Evolutionary conservation across 805 yeast species (phyloP), one percentile per base, ranked within the genome.

Genomic region (Yamadazyma ubonensis): DNA sequence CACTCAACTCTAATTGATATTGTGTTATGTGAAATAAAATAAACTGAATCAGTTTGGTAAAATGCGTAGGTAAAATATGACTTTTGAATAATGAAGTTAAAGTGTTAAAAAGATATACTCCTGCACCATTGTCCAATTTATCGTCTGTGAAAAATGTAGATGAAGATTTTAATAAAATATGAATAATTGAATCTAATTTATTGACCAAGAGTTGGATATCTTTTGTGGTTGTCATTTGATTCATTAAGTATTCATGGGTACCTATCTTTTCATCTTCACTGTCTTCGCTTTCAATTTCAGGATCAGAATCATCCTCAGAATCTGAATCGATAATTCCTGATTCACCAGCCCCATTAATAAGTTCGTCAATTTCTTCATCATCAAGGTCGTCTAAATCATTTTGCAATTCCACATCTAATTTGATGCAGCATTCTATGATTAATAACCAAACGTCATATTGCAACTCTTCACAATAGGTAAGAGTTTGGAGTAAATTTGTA

Each of bases 351-450:
- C 67, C 71, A 42, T 64, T 63, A 14, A 68, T 64, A 26, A 68
- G 59, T 19, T 75, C 83, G 32, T 81, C 79, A 40, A 78, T 84
- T 41, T 65, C 67, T 25, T 68, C 74, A 48, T 86, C 93, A 55
- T 86, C 95, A 41, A 83, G 65, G 49, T 86, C 96, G 52, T 89
- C 96, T 42, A 87, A 64, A 51, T 85, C 93, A 55, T 86, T 88
- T 54, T 88, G 96, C 42, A 90, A 70, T 59, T 89, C 98, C 4
- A 90, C 96, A 61, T 91, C 99, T 33, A 93, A 70, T 48, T 86
- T 85, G 43, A 93, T 87, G 41, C 86, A 75, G 45, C 81, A 77
- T 59, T 91, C 96, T 28, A 89, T 67, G 11, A 90, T 71, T 42
- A 86, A 61, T 16, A 84, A 81, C 96, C 97, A 90, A 5, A 86